Percentiles rank a stretch among this genome's conserved stretches.
phyloP scores from a whole-genome alignment of 2,329 filamentous ascomycete species.

The Colletotrichum lupini region DNA sequence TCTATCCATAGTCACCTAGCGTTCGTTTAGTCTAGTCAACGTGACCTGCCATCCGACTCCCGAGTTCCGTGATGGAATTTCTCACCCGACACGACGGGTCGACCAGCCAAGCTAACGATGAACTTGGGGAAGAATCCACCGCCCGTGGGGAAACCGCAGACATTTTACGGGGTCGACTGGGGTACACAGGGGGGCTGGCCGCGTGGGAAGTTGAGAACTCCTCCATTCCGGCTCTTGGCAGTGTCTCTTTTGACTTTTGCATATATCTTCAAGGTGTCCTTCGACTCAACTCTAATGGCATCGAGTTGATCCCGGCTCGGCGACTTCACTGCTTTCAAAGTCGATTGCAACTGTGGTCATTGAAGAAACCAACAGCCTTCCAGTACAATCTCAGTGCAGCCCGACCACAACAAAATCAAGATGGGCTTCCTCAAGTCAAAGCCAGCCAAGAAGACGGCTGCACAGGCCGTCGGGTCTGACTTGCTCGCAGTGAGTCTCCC shows the following conservation, averaged over 20 bases:
- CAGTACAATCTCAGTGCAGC: slow-evolving; percentile 9
- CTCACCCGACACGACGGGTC: background rate
- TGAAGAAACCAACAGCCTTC: background rate
- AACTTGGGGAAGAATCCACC: slow-evolving; percentile 26
- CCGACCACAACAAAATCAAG: slow-evolving; percentile 1
- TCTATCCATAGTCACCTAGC: background rate
- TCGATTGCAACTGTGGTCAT: slow-evolving; percentile 6
- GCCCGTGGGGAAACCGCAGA: slow-evolving; percentile 25
- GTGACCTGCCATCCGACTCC: slow-evolving; percentile 30
- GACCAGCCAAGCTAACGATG: background rate
- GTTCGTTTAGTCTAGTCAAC: background rate
- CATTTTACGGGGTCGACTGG: slow-evolving; percentile 8
- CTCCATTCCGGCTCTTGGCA: background rate
- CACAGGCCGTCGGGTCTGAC: slow-evolving; percentile 24
- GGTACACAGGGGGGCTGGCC: slow-evolving; percentile 14
- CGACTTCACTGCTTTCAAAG: slow-evolving; percentile 12
- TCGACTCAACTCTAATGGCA: background rate
- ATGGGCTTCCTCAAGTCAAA: slow-evolving; percentile 27
- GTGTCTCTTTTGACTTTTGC: background rate
- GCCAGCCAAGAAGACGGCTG: slow-evolving; percentile 4
- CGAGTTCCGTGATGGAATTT: slow-evolving; percentile 18
- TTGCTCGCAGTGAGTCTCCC: slow-evolving; percentile 16
- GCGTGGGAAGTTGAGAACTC: background rate
- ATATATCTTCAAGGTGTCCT: slow-evolving; percentile 6
- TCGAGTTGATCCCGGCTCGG: slow-evolving; percentile 3